Base-by-base conservation (phyloP, 305 asterid species). In the Fraxinus floribunda region DNA sequence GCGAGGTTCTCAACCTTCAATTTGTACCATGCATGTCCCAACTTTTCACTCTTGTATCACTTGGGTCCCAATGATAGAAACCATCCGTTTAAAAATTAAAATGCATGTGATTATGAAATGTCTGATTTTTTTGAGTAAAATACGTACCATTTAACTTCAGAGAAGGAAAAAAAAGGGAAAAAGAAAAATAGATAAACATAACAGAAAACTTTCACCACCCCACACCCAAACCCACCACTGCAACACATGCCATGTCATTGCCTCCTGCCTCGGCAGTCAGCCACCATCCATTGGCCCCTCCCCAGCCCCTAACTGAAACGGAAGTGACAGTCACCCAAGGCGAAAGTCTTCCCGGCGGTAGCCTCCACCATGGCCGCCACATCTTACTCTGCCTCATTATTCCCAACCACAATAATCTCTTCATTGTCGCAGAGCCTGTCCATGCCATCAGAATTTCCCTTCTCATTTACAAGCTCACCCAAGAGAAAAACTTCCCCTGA, bases 141-240 rank as follows among this genome's bases (percentile, higher is more conserved):
- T 72, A 72, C 7, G 41, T 16, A 72, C 20, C 29, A 35, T 5
- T 72, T 32, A 72, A 32, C 6, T 7, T n/a, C 7, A 72, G 26
- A 26, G 16, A 26, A 26, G n/a, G 29, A 8, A 1, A 22, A 22
- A 22, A 22, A 5, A 6, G 3, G n/a, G 34, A 24, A 34, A 4
- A 30, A 10, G 36, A 29, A 11, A 11, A 68, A 29, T 29, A 30
- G 44, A 11, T 13, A 11, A 71, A 32, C 41, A 2, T 34, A 6
- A 71, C 7, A 16, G 46, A 36, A 71, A 11, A 71, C 44, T 36
- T 71, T 34, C 44, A 71, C 76, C 44, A 71, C 5, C 71, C 39
- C 75, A 68, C 46, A 71, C 76, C 76, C 41, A 71, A 71, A 71
- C 74, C 24, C 76, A 71, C 76, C 76, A 15, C 44, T 16, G 24